Evolutionary conservation across 495 filamentous ascomycete species (phyloP).

Genomic region (Podospora pseudopauciseta): DNA sequence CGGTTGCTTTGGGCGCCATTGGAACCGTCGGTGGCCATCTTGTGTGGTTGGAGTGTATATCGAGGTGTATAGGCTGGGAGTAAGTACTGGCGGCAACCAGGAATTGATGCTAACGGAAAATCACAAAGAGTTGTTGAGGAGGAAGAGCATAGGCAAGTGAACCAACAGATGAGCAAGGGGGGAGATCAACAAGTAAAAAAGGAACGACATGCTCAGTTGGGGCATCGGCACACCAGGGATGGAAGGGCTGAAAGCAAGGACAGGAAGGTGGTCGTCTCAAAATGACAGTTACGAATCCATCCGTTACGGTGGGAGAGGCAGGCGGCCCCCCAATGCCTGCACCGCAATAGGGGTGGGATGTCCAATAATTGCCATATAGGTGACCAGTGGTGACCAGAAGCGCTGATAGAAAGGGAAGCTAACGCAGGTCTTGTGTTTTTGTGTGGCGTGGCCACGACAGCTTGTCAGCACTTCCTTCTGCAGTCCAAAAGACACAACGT

Average conservation of each 20-base stretch:
- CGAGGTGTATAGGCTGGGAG: background rate
- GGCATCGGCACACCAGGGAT: slow-evolving; percentile 8
- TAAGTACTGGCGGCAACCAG: background rate
- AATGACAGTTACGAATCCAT: background rate
- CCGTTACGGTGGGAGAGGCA: background rate
- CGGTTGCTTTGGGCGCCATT: slow-evolving; percentile 29
- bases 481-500: background rate
- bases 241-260: background rate
- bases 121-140: slow-evolving; percentile 3
- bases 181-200: background rate
- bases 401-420: slow-evolving; percentile 1
- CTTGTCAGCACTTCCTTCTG: background rate
- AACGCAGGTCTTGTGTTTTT: slow-evolving; percentile 4
- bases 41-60: slow-evolving; percentile 4
- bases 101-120: background rate
- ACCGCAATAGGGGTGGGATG: background rate
- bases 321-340: background rate
- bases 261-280: background rate
- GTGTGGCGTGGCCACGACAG: slow-evolving; percentile 4
- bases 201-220: background rate
- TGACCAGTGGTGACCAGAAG: background rate
- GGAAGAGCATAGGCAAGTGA: background rate
- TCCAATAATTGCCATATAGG: background rate
- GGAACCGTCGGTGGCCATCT: slow-evolving; percentile 20
- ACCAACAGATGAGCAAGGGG: background rate